Evolutionary conservation across 192 early-diverging fungal species (phyloP).

Genomic region (Oehlia diaphana): DNA sequence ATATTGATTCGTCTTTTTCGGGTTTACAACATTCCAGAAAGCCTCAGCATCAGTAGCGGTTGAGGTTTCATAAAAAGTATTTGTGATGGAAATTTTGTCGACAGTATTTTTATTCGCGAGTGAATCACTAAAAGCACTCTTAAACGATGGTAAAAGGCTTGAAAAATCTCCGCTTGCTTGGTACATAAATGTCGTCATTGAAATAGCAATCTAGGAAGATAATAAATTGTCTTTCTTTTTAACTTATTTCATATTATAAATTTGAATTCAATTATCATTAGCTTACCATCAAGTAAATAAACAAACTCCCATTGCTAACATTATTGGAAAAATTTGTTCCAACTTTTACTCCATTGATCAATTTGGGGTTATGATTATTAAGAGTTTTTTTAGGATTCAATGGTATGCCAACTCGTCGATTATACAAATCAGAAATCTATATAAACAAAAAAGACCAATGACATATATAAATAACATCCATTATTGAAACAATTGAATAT

Average conservation of each 20-base stretch:
- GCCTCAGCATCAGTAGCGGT: conserved; percentile 3
- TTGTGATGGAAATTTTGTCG: neutral
- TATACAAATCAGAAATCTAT: conserved; percentile 27
- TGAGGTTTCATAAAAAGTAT: conserved; percentile 10
- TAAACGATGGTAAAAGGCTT: neutral
- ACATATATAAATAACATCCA: neutral
- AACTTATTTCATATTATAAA: neutral
- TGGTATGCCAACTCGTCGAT: neutral
- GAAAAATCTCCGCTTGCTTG: neutral
- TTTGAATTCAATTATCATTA: neutral
- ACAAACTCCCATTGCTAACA: neutral
- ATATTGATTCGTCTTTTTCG: conserved; percentile 43
- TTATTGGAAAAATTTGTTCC: neutral
- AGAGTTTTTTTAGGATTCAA: neutral
- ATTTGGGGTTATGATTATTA: neutral
- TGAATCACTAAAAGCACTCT: no score
- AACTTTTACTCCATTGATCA: no score
- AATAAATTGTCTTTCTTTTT: neutral
- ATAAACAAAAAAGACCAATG: neutral
- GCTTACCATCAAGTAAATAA: neutral
- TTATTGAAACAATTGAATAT: conserved; percentile 25
- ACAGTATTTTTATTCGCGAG: neutral
- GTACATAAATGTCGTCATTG: neutral
- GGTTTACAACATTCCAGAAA: conserved; percentile 58
- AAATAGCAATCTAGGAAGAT: neutral